A percentile compares a stretch with the other conserved stretches of the same genome.
Evolutionary conservation across 2,329 filamentous ascomycete genomes (phyloP).

Genomic region (Cladosporium sp.): DNA sequence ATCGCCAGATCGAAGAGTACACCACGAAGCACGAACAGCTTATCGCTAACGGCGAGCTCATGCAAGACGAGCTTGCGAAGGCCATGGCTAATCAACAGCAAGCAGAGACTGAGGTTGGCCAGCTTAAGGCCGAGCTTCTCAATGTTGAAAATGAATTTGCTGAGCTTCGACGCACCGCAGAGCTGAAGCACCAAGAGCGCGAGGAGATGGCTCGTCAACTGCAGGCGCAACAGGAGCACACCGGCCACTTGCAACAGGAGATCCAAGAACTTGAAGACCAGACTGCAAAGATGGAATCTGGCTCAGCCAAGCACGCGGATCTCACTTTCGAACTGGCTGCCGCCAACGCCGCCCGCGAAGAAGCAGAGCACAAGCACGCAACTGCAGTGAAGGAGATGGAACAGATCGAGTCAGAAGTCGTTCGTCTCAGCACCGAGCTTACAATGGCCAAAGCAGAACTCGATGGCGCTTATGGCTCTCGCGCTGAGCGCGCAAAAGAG

Average conservation of each 20-base stretch:
- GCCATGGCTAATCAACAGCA: constrained; percentile 25
- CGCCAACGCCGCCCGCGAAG: constrained; percentile 16
- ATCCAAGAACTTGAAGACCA: constrained; percentile 31
- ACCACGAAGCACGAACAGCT: constrained; percentile 27
- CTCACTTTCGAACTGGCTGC: constrained; percentile 20
- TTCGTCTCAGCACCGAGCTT: constrained; percentile 68
- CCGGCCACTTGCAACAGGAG: constrained; percentile 30
- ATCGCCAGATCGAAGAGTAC: constrained; percentile 28
- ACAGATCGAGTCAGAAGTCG: constrained; percentile 58
- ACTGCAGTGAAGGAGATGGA: constrained; percentile 31
- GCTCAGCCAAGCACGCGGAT: constrained; percentile 22
- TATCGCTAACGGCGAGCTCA: constrained; percentile 21
- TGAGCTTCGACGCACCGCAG: constrained; percentile 25
- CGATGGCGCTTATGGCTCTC: constrained; percentile 86
- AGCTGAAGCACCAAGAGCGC: constrained; percentile 27
- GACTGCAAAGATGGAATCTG: constrained; percentile 27
- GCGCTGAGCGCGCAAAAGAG: constrained; percentile 64
- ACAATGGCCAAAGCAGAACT: constrained; percentile 90
- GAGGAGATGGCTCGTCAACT: constrained; percentile 22
- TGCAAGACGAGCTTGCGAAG: constrained; percentile 29
- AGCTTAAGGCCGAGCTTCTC: constrained; percentile 35
- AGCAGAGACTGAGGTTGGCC: constrained; percentile 27
- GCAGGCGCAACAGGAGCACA: constrained; percentile 30
- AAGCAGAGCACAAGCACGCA: constrained; percentile 24
- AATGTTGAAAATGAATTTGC: constrained; percentile 38